These are phyloP conservation scores for Dactylonectria estremocensis DNA, from an alignment of 2,329 filamentous ascomycete species.

Conservation along the genomic window DNA sequence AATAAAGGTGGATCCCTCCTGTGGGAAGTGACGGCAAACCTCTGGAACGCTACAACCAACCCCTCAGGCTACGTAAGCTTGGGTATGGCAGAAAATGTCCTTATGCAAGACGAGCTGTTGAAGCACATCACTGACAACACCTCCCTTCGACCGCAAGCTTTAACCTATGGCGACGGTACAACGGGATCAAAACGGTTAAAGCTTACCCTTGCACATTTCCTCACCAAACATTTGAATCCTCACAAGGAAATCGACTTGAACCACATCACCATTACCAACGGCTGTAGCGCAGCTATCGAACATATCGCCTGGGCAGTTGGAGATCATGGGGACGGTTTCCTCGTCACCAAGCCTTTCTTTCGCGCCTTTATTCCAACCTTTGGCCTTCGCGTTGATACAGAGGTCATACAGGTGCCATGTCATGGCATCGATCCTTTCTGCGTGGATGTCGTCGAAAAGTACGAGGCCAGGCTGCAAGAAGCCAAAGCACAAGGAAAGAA, in stretches of 20 bases:
- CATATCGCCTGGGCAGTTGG: constrained; percentile 57
- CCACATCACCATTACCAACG: constrained; percentile 57
- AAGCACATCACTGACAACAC: neutral
- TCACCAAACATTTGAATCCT: neutral
- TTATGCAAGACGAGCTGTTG: neutral
- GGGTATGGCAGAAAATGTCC: neutral
- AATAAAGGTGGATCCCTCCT: too few relatives aligned
- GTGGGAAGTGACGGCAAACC: too few relatives aligned
- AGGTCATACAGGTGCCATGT: constrained; percentile 61
- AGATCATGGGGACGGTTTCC: constrained; percentile 56
- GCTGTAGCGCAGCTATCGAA: constrained; percentile 58
- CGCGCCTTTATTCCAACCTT: constrained; percentile 64
- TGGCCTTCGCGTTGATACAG: constrained; percentile 56
- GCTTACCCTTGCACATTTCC: neutral
- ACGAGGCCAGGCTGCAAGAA: constrained; percentile 60
- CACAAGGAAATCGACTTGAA: neutral
- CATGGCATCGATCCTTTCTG: constrained; percentile 60
- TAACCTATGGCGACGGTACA: neutral
- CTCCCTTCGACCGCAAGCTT: neutral
- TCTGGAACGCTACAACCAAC: too few relatives aligned
- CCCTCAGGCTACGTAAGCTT: too few relatives aligned
- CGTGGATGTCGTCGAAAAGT: constrained; percentile 57
- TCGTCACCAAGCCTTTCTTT: constrained; percentile 61
- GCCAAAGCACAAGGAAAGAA: constrained; percentile 55
- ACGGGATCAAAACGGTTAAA: neutral